These are phyloP conservation scores for Aureobasidium leucospermi DNA, from an alignment of 2,329 filamentous ascomycete species.

Conservation along the genomic window DNA sequence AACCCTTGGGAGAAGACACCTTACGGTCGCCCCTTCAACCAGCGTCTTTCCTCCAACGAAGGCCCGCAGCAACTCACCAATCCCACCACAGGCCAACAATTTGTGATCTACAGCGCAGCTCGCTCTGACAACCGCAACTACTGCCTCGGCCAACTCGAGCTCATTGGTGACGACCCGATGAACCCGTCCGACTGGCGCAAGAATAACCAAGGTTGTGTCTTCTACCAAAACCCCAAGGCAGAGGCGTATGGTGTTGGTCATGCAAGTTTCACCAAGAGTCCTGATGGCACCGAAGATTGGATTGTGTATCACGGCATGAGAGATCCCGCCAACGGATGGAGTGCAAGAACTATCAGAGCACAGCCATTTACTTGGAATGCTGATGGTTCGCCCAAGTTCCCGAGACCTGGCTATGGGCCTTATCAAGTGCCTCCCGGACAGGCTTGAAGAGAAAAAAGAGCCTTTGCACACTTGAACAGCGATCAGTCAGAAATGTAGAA, in stretches of 20 bases:
- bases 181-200: constrained; percentile 43
- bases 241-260: constrained; percentile 44
- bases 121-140: constrained; percentile 47
- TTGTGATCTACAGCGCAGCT: constrained; percentile 44
- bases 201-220: constrained; percentile 39
- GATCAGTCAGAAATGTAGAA: too few relatives aligned
- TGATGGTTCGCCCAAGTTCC: constrained; percentile 42
- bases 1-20: constrained; percentile 48
- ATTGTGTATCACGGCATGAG: constrained; percentile 49
- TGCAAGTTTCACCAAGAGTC: constrained; percentile 43
- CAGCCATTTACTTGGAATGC: constrained; percentile 44
- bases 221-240: constrained; percentile 42
- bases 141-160: constrained; percentile 45
- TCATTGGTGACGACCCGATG: constrained; percentile 44
- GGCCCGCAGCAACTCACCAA: constrained; percentile 45
- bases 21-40: constrained; percentile 39
- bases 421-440: constrained; percentile 34
- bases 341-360: constrained; percentile 40
- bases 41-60: constrained; percentile 44
- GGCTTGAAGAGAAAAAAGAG: neutral
- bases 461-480: too few relatives aligned
- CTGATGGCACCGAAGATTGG: constrained; percentile 42
- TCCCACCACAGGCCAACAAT: constrained; percentile 39
- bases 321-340: constrained; percentile 41
- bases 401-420: constrained; percentile 43